Evolutionary conservation across 192 early-diverging fungal genomes (phyloP), one percentile per base, ranked within the genome.

Genomic region (Obelidium mucronatum): DNA sequence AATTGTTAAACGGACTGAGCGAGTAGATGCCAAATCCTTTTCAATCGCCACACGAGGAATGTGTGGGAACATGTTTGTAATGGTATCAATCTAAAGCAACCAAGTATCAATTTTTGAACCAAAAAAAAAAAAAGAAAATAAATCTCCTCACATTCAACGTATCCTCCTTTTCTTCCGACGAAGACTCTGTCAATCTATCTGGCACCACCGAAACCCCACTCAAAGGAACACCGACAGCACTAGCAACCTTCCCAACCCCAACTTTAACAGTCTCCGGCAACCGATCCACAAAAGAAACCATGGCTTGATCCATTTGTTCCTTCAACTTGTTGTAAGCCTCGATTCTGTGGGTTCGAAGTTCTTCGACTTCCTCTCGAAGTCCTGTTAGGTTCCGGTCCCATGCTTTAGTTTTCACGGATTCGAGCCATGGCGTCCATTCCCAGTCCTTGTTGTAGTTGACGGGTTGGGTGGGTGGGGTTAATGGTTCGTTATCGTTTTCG

Each of bases 311-410:
- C 65, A 77, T 77, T 40, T 77, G 55, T 28, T 51, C 71, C 35
- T 65, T 67, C 15, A 82, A 53, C 22, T 61, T 13, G 28, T 28
- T 19, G 63, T 79, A 82, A 0, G 78, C 81, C 34, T 76, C 68
- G 4, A 30, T 44, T 3, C 78, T 67, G 54, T 82, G 66, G 30
- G 17, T 40, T 17, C 54, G 67, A 13, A 82, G 64, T 53, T 82
- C 73, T 6, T 62, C 59, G 5, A 84, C 80, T 78, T 84, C 83
- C 6, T 74, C 37, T 39, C 51, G 76, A 22, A 84, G 42, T 13
- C 83, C 83, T 35, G 55, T 33, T 33, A 84, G 53, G 56, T 84
- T 79, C 15, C 79, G 35, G n/a, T 84, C 80, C 80, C 80, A 84
- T 3, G 34, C 55, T 51, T 79, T 80, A 35, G 17, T 40, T 35